These are phyloP conservation scores for Grosmannia huntii DNA, from an alignment of 2,329 filamentous ascomycete genomes.

Conservation along the genomic window DNA sequence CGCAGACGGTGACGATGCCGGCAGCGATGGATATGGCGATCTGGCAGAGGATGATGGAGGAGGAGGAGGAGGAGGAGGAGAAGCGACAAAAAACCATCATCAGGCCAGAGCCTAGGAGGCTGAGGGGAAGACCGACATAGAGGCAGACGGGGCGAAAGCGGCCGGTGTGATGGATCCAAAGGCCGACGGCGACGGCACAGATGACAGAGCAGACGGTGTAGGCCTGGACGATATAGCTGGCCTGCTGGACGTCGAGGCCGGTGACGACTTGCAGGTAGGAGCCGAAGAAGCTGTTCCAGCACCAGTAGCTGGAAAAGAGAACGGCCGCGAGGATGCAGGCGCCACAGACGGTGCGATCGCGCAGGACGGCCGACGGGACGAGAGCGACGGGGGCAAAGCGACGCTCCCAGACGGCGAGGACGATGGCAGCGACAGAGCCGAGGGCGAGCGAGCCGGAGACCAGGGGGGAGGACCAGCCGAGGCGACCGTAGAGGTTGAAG, in stretches of 20 bases:
- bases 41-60: slow-evolving; percentile 42
- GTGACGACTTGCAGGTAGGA: slow-evolving; percentile 14
- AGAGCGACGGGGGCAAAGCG: slow-evolving; percentile 24
- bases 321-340: slow-evolving; percentile 2
- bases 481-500: slow-evolving; percentile 44
- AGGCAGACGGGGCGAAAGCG: slow-evolving; percentile 30
- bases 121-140: slow-evolving; percentile 37
- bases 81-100: slow-evolving; percentile 44
- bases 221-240: slow-evolving; percentile 10
- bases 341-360: slow-evolving; percentile 29
- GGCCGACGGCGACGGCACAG: slow-evolving; percentile 29
- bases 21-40: slow-evolving; percentile 39
- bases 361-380: slow-evolving; percentile 29
- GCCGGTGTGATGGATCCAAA: slow-evolving; percentile 32
- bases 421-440: slow-evolving; percentile 21
- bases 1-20: slow-evolving; percentile 43
- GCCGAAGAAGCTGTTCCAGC: slow-evolving; percentile 13
- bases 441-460: slow-evolving; percentile 28
- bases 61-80: slow-evolving; percentile 25
- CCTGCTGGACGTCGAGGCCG: slow-evolving; percentile 8
- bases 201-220: slow-evolving; percentile 21
- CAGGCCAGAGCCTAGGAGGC: slow-evolving; percentile 37
- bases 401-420: slow-evolving; percentile 24
- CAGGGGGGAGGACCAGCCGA: slow-evolving; percentile 26
- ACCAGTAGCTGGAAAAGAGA: slow-evolving; percentile 9